These are phyloP conservation scores for Striga hermonthica DNA, from an alignment of 305 asterid genomes.

Conservation along the genomic window DNA sequence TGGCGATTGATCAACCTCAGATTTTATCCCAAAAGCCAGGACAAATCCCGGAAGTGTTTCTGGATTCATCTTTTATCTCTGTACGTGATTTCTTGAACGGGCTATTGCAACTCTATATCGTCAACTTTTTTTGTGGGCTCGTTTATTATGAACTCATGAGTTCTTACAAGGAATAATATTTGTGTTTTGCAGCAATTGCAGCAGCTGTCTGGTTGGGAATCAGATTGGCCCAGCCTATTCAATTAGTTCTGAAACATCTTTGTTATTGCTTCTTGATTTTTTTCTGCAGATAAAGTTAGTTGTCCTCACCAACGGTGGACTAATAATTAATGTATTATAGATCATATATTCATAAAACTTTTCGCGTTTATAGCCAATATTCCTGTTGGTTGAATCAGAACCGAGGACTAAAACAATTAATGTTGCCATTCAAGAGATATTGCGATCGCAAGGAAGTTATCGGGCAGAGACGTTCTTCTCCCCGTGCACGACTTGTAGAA, in stretches of 20 bases:
- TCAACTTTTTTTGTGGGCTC: background rate
- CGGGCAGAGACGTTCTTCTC: no score
- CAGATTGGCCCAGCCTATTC: conserved; percentile 37
- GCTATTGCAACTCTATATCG: background rate
- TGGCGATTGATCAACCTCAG: conserved; percentile 37
- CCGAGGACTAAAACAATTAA: conserved; percentile 5
- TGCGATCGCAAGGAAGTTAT: conserved; percentile 11
- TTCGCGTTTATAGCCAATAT: conserved; percentile 24
- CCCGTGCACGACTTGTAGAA: conserved; percentile 14
- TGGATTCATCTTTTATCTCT: conserved; percentile 40
- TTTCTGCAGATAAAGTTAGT: conserved; percentile 31
- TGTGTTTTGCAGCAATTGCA: conserved; percentile 35
- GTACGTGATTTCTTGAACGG: conserved; percentile 36
- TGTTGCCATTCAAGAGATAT: background rate
- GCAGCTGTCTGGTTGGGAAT: conserved; percentile 39
- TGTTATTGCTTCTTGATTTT: conserved; percentile 8
- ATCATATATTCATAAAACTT: conserved; percentile 17
- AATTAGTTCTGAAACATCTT: conserved; percentile 28
- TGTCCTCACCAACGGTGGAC: background rate
- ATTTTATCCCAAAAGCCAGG: conserved; percentile 41
- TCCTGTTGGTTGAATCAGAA: conserved; percentile 17
- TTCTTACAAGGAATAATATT: conserved; percentile 2
- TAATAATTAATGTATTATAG: background rate
- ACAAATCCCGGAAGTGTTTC: conserved; percentile 45
- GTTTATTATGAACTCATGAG: background rate